Percentiles rank a stretch among this genome's conserved stretches.
Evolutionary conservation across 768 basidiomycete genomes (phyloP).

Genomic region (Mycena epipterygia): DNA sequence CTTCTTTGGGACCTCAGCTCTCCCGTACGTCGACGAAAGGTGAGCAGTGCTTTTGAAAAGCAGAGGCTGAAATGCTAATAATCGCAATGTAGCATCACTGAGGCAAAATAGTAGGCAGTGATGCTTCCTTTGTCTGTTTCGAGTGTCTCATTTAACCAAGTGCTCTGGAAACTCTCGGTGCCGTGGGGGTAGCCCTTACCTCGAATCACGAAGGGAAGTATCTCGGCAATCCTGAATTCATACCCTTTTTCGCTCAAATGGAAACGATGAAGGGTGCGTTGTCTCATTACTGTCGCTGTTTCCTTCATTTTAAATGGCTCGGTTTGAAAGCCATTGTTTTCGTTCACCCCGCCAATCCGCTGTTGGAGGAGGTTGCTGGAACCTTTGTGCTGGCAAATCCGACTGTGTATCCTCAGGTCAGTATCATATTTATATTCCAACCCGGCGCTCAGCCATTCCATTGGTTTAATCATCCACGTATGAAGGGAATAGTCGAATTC

Average conservation of each 20-base stretch:
- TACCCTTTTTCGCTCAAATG: slow-evolving; percentile 10
- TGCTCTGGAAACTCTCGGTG: slow-evolving; percentile 17
- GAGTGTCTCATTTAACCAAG: background rate
- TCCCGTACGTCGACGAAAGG: slow-evolving; percentile 22
- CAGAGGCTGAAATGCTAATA: background rate
- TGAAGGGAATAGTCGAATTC: slow-evolving; percentile 19
- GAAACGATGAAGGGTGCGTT: slow-evolving; percentile 6
- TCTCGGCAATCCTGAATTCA: slow-evolving; percentile 24
- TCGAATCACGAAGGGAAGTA: slow-evolving; percentile 30
- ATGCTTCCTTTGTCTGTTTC: background rate
- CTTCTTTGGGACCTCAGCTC: slow-evolving; percentile 23
- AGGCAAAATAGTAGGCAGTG: background rate
- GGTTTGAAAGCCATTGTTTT: slow-evolving; percentile 20
- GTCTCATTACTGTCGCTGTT: background rate
- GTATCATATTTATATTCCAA: background rate
- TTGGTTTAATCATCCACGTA: background rate
- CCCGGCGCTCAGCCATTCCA: background rate
- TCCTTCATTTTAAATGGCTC: background rate
- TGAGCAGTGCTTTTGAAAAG: background rate
- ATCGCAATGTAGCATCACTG: background rate
- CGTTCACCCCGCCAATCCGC: slow-evolving; percentile 18
- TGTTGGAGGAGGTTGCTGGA: slow-evolving; percentile 9
- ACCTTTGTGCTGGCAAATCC: slow-evolving; percentile 13
- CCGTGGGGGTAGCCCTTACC: slow-evolving; percentile 21
- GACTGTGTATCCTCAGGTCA: slow-evolving; percentile 11